Base-by-base conservation (phyloP, 176 grass and related monocot genomes). In the Phyllostachys edulis region DNA sequence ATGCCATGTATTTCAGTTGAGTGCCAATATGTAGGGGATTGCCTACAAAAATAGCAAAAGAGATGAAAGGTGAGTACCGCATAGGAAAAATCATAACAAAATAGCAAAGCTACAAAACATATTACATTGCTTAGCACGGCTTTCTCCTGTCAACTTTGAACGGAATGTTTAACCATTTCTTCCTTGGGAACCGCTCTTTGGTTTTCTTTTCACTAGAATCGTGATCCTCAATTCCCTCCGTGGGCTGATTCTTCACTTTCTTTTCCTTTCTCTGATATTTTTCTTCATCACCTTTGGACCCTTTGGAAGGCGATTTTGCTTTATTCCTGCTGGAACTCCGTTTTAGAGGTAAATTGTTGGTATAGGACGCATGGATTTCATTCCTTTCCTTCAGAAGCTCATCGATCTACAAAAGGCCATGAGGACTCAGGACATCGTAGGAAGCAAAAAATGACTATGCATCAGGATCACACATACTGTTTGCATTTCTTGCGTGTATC, bases 401-500 rank as follows among this genome's bases (percentile, higher is more conserved):
- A 29, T 96, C 93, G 13, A 99, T 94, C 93, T 99, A 80, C 27
- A 89, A 75, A 67, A 37, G 42, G 6, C 20, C 66, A 67, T 8
- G 26, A 70, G 4, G 24, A 71, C n/a, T 85, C 27, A 66, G 60
- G 70, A 37, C 9, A 32, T 69, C 38, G 59, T 41, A 67, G 13
- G 46, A 51, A 69, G 36, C 21, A 15, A 80, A 62, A 67, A 11
- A 59, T 84, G 17, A 63, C 83, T 86, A 78, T 12, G 26, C 6
- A 47, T 42, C 42, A 79, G 45, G 46, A 59, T 69, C 1, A 36
- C 38, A 82, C 69, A 57, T 90, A 99, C 97, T 56, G 83, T 78
- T 94, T 92, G 93, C 93, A 96, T 92, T 96, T 99, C 97, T 81
- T 99, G 89, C 21, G 97, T 83, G 68, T 96, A 99, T 94, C 85